phyloP scores from a whole-genome alignment of 2,329 filamentous ascomycete genomes.

The Neopestalotiopsis sp. region DNA sequence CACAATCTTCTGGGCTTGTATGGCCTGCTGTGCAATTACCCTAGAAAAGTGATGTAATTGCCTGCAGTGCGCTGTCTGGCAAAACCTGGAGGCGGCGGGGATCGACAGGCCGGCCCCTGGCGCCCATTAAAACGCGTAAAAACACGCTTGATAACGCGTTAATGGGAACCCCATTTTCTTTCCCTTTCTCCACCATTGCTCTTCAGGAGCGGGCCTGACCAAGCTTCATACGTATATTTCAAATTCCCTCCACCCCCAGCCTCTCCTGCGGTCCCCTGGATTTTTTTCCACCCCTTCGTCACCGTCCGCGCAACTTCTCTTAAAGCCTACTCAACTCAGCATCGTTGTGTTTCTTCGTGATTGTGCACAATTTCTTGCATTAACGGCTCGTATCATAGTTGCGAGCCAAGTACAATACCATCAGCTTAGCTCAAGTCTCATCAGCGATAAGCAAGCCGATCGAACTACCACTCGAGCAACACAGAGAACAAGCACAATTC shows the following conservation, averaged over 20 bases:
- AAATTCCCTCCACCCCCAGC: background rate
- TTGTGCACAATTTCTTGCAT: conserved; percentile 13
- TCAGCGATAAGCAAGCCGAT: background rate
- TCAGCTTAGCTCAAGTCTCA: background rate
- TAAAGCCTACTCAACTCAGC: background rate
- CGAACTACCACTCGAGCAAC: background rate
- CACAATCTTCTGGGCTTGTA: too few relatives aligned
- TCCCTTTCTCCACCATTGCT: background rate
- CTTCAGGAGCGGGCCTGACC: too few relatives aligned
- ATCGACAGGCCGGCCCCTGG: conserved; percentile 2
- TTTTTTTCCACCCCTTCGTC: background rate
- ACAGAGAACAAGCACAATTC: background rate
- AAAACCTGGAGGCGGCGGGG: background rate
- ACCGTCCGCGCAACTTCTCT: conserved; percentile 1
- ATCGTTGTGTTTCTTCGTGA: background rate
- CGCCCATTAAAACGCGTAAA: conserved; percentile 12
- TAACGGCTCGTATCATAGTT: background rate
- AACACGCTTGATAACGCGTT: conserved; percentile 2
- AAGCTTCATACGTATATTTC: background rate
- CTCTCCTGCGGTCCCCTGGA: background rate
- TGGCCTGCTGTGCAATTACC: too few relatives aligned
- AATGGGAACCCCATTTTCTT: background rate
- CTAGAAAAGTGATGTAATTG: too few relatives aligned
- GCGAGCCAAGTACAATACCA: background rate
- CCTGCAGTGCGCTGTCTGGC: background rate